A percentile compares a stretch with the other conserved stretches of the same genome.
Evolutionary conservation across 2,329 filamentous ascomycete species (phyloP).

Genomic region (Sphaerulina musiva): DNA sequence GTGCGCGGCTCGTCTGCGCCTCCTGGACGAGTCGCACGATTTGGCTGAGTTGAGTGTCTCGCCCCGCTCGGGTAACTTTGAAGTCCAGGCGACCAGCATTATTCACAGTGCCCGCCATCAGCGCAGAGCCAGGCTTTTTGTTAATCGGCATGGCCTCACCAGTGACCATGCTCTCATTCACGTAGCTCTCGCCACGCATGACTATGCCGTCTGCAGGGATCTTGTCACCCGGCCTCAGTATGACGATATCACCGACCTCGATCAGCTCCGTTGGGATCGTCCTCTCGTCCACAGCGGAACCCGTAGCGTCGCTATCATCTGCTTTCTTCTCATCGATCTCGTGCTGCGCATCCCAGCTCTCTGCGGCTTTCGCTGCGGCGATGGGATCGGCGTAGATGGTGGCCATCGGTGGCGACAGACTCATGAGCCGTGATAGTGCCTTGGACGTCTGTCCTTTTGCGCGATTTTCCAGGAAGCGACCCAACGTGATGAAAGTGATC

Average conservation of each 20-base stretch:
- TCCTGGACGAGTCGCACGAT: slow-evolving; percentile 98
- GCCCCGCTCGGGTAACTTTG: slow-evolving; percentile 81
- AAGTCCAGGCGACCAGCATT: slow-evolving; percentile 87
- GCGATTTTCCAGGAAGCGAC: slow-evolving; percentile 84
- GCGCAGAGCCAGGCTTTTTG: slow-evolving; percentile 69
- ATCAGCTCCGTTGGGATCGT: slow-evolving; percentile 90
- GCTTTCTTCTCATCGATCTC: slow-evolving; percentile 40
- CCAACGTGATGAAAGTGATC: slow-evolving; percentile 88
- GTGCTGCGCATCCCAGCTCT: slow-evolving; percentile 58
- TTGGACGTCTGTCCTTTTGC: slow-evolving; percentile 96
- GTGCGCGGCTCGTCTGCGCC: slow-evolving; percentile 86
- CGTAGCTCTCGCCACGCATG: slow-evolving; percentile 81
- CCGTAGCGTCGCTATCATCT: slow-evolving; percentile 38
- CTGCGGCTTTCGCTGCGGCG: slow-evolving; percentile 81
- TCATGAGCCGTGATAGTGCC: slow-evolving; percentile 90
- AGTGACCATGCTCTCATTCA: slow-evolving; percentile 98
- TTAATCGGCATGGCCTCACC: slow-evolving; percentile 93
- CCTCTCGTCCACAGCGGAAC: slow-evolving; percentile 68
- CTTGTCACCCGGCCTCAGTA: slow-evolving; percentile 91
- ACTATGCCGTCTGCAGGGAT: slow-evolving; percentile 88
- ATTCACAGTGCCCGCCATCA: slow-evolving; percentile 95
- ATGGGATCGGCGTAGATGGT: slow-evolving; percentile 94
- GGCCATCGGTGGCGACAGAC: slow-evolving; percentile 88
- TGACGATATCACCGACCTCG: slow-evolving; percentile 86
- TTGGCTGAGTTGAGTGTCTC: slow-evolving; percentile 93